phyloP scores from a whole-genome alignment of 2,329 filamentous ascomycete genomes.

The Beauveria caledonica region DNA sequence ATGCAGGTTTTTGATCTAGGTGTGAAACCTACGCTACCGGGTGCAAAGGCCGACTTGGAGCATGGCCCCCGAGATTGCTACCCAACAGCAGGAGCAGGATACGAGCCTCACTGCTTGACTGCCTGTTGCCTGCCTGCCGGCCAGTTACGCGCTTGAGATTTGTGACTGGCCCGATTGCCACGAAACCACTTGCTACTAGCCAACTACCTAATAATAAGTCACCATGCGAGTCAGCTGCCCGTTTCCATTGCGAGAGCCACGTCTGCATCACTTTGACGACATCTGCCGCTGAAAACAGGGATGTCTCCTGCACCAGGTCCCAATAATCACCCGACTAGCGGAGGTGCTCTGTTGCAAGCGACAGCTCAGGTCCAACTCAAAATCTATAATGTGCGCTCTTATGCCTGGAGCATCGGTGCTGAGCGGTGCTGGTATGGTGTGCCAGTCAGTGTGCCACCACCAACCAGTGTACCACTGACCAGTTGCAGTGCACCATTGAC shows the following conservation, averaged over 20 bases:
- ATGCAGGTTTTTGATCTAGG: background rate
- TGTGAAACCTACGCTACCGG: background rate
- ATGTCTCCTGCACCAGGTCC: constrained; percentile 5
- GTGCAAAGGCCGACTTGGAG: background rate
- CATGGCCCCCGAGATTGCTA: background rate
- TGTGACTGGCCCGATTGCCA: background rate
- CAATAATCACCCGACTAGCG: constrained; percentile 6
- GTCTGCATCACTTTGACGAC: background rate
- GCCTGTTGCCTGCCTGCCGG: too few relatives aligned
- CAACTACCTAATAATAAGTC: background rate
- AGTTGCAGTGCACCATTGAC: background rate
- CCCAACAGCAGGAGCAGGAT: constrained; percentile 1
- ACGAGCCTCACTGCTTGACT: background rate
- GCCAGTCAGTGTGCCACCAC: background rate
- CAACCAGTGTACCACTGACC: background rate
- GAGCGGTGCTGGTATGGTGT: too few relatives aligned
- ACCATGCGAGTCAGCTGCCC: constrained; percentile 4
- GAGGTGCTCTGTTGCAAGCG: constrained; percentile 3
- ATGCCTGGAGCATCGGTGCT: background rate
- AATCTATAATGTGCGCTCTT: background rate
- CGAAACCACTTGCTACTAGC: background rate
- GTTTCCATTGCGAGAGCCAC: background rate
- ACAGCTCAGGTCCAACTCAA: constrained; percentile 4
- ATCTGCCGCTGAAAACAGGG: constrained; percentile 12
- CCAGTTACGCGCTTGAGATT: background rate